A percentile compares a stretch with the other conserved stretches of the same genome.
Evolutionary conservation across 1,284 basidiomycete species (phyloP).

Genomic region (Leccinum solheimii): DNA sequence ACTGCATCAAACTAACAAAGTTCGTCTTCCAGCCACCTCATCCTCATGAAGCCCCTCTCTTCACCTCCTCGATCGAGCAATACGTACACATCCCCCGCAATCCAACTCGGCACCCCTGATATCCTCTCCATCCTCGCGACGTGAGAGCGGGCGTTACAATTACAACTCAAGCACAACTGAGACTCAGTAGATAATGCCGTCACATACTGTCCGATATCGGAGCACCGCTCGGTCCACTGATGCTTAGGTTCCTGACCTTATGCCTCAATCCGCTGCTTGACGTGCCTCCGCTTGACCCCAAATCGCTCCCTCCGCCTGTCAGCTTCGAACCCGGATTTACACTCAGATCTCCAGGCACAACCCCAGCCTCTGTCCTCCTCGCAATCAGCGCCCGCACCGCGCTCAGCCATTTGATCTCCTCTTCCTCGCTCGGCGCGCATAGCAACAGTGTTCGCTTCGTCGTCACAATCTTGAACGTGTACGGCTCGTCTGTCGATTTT

Average conservation of each 20-base stretch:
- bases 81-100: not conserved
- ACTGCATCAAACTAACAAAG: conserved; percentile 34
- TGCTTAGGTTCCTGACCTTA: conserved; percentile 47
- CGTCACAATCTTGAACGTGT: conserved; percentile 95
- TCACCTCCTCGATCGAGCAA: not conserved
- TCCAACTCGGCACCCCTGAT: conserved; percentile 7
- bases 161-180: conserved; percentile 14
- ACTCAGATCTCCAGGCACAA: conserved; percentile 38
- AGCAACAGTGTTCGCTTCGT: conserved; percentile 88
- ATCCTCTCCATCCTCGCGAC: conserved; percentile 7
- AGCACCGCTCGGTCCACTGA: conserved; percentile 32
- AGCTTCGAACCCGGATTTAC: conserved; percentile 21
- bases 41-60: conserved; percentile 2
- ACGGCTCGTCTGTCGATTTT: conserved; percentile 43
- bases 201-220: conserved; percentile 25
- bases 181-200: conserved; percentile 25
- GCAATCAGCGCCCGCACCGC: conserved; percentile 90
- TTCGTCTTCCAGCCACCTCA: conserved; percentile 11
- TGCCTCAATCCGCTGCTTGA: conserved; percentile 37
- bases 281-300: conserved; percentile 18
- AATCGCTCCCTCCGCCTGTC: conserved; percentile 23
- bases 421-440: conserved; percentile 95
- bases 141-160: conserved; percentile 27
- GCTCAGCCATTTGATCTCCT: conserved; percentile 98
- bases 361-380: conserved; percentile 55